These are phyloP conservation scores for apple (Malus domestica) DNA, from an alignment of 306 rosid species.

Conservation along the genomic window ASM211411v1 NC_041790.1:30950001-30950500, in stretches of 20 bases:
- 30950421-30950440: constrained; percentile 85
- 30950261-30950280: constrained; percentile 87
- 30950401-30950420: constrained; percentile 75
- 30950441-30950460: constrained; percentile 72
- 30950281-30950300: constrained; percentile 65
- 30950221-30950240: constrained; percentile 91
- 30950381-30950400: constrained; percentile 68
- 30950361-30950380: constrained; percentile 89
- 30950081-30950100: constrained; percentile 50
- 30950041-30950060: constrained; percentile 27
- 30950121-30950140: constrained; percentile 67
- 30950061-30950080: constrained; percentile 52
- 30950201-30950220: constrained; percentile 73
- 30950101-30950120: constrained; percentile 86
- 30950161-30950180: constrained; percentile 74
- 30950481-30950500: constrained; percentile 54
- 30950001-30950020: neutral
- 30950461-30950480: constrained; percentile 52
- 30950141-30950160: constrained; percentile 69
- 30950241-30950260: constrained; percentile 78
- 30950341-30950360: constrained; percentile 74
- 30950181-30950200: constrained; percentile 84
- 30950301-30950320: constrained; percentile 70
- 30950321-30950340: constrained; percentile 69
- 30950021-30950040: neutral